A percentile compares a stretch with the other conserved stretches of the same genome.
phyloP scores from a whole-genome alignment of 1,139 yeast genomes.

The Suhomyces chickasaworum region DNA sequence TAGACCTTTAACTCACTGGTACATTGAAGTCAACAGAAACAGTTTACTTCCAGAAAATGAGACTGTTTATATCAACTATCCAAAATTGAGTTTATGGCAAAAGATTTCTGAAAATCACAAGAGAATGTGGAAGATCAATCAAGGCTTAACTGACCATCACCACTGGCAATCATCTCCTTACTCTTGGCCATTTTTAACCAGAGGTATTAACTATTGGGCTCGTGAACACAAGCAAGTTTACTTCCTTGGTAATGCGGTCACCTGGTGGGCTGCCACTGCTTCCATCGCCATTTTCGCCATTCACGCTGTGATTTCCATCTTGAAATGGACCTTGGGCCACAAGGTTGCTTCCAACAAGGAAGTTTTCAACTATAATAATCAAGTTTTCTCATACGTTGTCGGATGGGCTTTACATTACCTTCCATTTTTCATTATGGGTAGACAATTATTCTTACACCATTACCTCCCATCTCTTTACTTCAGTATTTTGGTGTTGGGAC shows the following conservation, averaged over 20 bases:
- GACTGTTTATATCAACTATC: conserved; percentile 56
- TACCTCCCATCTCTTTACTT: conserved; percentile 90
- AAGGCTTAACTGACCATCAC: conserved; percentile 82
- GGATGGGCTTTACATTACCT: conserved; percentile 86
- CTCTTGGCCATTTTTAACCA: conserved; percentile 83
- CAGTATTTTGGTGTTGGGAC: conserved; percentile 83
- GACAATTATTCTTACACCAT: conserved; percentile 92
- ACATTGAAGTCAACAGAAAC: conserved; percentile 76
- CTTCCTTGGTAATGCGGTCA: conserved; percentile 83
- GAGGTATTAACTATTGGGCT: conserved; percentile 97
- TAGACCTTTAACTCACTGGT: conserved; percentile 78
- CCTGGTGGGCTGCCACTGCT: conserved; percentile 85
- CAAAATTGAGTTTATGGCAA: conserved; percentile 59
- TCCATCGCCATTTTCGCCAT: conserved; percentile 56
- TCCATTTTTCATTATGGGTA: conserved; percentile 91
- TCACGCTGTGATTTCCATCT: conserved; percentile 54
- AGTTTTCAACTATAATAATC: conserved; percentile 70
- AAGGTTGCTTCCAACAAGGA: conserved; percentile 52
- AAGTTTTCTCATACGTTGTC: conserved; percentile 63
- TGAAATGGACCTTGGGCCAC: conserved; percentile 78
- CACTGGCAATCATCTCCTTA: conserved; percentile 84
- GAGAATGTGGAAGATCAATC: conserved; percentile 91
- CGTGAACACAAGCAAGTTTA: conserved; percentile 76
- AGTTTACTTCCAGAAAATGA: conserved; percentile 25
- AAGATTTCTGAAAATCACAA: conserved; percentile 79